These are phyloP conservation scores for Strigomonas galati DNA, from an alignment of 208 protist genomes.

Conservation along the genomic window DNA sequence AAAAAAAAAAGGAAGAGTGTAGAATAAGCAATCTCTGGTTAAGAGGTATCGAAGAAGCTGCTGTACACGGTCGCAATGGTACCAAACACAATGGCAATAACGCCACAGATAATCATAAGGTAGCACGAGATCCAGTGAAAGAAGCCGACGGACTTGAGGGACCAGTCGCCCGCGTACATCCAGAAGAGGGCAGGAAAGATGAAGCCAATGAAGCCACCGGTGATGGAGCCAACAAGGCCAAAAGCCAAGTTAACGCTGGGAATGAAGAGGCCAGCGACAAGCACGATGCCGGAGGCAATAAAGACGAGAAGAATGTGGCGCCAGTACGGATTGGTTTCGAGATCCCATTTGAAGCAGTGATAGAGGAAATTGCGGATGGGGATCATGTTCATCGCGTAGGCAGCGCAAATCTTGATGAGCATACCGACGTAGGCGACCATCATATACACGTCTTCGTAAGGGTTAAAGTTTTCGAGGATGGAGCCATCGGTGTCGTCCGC, in stretches of 20 bases:
- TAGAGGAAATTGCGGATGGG: conserved; percentile 57
- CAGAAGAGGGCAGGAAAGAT: conserved; percentile 68
- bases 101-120: conserved; percentile 42
- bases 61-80: conserved; percentile 45
- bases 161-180: conserved; percentile 70
- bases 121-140: conserved; percentile 42
- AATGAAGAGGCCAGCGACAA: conserved; percentile 63
- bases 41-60: conserved; percentile 19
- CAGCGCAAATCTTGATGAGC: conserved; percentile 59
- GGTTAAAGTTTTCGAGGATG: conserved; percentile 55
- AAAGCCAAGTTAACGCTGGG: conserved; percentile 72
- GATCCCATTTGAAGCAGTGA: conserved; percentile 42
- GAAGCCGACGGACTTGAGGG: conserved; percentile 35
- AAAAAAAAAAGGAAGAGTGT: no score
- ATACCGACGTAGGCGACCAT: conserved; percentile 69
- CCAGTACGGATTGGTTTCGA: conserved; percentile 63
- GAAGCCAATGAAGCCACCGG: conserved; percentile 69
- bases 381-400: conserved; percentile 61
- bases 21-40: no score
- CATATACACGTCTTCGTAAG: conserved; percentile 46
- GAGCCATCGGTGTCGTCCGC: conserved; percentile 32
- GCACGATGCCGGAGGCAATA: conserved; percentile 24
- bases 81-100: conserved; percentile 67
- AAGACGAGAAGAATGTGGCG: conserved; percentile 47
- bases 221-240: conserved; percentile 62